These are phyloP conservation scores for Circinella minor DNA, from an alignment of 371 early-diverging fungal species.

Conservation along the genomic window DNA sequence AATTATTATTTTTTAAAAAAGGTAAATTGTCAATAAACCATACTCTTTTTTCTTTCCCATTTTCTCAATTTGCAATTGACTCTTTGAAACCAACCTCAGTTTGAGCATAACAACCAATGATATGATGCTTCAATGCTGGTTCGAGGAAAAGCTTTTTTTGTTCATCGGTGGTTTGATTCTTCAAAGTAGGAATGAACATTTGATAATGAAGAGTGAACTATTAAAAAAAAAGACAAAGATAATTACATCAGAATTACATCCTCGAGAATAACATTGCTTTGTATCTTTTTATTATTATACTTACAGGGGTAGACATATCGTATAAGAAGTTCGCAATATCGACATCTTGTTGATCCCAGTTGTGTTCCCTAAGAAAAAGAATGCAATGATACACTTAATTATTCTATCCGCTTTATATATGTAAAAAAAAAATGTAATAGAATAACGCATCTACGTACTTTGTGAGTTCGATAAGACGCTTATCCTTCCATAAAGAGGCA, in stretches of 20 bases:
- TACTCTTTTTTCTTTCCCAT: too few relatives aligned
- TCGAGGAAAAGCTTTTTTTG: slow-evolving; percentile 77
- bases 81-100: slow-evolving; percentile 56
- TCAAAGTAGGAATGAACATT: slow-evolving; percentile 83
- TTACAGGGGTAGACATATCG: slow-evolving; percentile 54
- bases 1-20: too few relatives aligned
- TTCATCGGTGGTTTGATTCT: slow-evolving; percentile 75
- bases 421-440: background rate
- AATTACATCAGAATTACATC: too few relatives aligned
- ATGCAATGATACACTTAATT: too few relatives aligned
- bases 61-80: too few relatives aligned
- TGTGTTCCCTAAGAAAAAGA: slow-evolving; percentile 39
- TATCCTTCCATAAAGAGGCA: slow-evolving; percentile 55
- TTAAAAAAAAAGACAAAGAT: background rate
- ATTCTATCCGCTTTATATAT: too few relatives aligned
- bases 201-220: slow-evolving; percentile 58
- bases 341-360: slow-evolving; percentile 48
- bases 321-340: slow-evolving; percentile 49
- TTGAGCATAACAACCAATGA: slow-evolving; percentile 87
- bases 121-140: slow-evolving; percentile 73
- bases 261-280: background rate
- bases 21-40: too few relatives aligned
- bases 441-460: slow-evolving; percentile 23
- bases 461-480: slow-evolving; percentile 54
- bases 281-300: background rate